Percentiles rank a stretch among this genome's conserved stretches.
Conservation (phyloP, 805 yeast genomes). For the Sugiyamaella smithiae region DNA sequence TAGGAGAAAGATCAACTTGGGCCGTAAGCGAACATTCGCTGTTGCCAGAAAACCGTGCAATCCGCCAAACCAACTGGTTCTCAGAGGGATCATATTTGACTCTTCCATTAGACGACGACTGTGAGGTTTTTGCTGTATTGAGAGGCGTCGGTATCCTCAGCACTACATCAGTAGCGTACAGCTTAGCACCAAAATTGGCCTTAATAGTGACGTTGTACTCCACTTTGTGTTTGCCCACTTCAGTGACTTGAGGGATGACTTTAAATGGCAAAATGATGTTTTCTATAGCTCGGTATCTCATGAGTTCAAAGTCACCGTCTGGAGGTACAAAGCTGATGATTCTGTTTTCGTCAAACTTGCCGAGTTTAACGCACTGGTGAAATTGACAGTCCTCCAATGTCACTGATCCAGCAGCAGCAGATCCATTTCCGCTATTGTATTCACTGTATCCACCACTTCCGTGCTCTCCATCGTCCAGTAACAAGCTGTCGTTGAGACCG, state of each 20-base stretch:
- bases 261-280: constrained; percentile 69
- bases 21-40: constrained; percentile 61
- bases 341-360: constrained; percentile 61
- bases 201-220: constrained; percentile 60
- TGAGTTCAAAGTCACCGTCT: constrained; percentile 80
- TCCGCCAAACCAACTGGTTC: constrained; percentile 63
- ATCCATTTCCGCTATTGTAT: constrained; percentile 33
- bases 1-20: constrained; percentile 43
- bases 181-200: constrained; percentile 53
- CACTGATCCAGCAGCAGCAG: constrained; percentile 50
- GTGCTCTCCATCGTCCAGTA: constrained; percentile 22
- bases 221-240: constrained; percentile 43
- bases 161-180: constrained; percentile 60
- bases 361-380: constrained; percentile 81
- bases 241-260: constrained; percentile 54
- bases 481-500: constrained; percentile 61
- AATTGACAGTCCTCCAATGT: constrained; percentile 73
- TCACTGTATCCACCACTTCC: constrained; percentile 28
- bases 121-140: constrained; percentile 47
- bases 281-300: constrained; percentile 64
- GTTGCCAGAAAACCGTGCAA: constrained; percentile 64
- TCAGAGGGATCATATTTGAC: constrained; percentile 67
- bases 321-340: constrained; percentile 78
- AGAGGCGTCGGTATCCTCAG: constrained; percentile 70
- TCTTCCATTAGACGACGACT: constrained; percentile 55